phyloP scores from a whole-genome alignment of 495 filamentous ascomycete genomes.

The Aspergillus coremiiformis region DNA sequence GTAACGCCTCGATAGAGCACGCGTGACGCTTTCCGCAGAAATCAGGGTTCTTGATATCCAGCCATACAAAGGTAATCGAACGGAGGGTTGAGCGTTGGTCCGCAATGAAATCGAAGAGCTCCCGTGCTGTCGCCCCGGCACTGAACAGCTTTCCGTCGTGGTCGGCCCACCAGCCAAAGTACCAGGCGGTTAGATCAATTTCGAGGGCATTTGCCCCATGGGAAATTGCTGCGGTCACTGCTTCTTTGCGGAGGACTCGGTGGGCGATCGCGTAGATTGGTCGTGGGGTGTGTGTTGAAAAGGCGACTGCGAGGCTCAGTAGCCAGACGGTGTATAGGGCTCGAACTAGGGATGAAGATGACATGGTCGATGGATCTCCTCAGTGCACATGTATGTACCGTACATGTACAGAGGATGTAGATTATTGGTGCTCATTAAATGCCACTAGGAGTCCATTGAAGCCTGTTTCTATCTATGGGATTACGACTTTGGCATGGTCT shows the following conservation, averaged over 20 bases:
- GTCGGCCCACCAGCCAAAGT: constrained; percentile 1
- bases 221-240: background rate
- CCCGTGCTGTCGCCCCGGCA: background rate
- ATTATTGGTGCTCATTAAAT: too few species aligned
- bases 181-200: constrained; percentile 3
- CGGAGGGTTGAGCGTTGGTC: background rate
- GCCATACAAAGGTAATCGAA: constrained; percentile 1
- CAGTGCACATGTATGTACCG: too few species aligned
- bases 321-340: background rate
- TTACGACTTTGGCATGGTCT: too few species aligned
- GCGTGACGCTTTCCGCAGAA: background rate
- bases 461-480: too few species aligned
- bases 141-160: background rate
- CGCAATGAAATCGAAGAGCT: constrained; percentile 1
- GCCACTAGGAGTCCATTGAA: too few species aligned
- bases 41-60: constrained; percentile 5
- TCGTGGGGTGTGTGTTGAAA: background rate
- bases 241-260: constrained; percentile 3
- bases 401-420: too few species aligned
- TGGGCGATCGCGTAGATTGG: constrained; percentile 6
- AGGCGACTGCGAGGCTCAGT: background rate
- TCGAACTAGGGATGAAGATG: background rate
- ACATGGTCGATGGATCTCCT: too few species aligned
- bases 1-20: background rate
- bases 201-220: constrained; percentile 12